Percentiles rank a stretch among this genome's conserved stretches.
Evolutionary conservation across 805 yeast genomes (phyloP).

Genomic region (Yarrowia deformans): DNA sequence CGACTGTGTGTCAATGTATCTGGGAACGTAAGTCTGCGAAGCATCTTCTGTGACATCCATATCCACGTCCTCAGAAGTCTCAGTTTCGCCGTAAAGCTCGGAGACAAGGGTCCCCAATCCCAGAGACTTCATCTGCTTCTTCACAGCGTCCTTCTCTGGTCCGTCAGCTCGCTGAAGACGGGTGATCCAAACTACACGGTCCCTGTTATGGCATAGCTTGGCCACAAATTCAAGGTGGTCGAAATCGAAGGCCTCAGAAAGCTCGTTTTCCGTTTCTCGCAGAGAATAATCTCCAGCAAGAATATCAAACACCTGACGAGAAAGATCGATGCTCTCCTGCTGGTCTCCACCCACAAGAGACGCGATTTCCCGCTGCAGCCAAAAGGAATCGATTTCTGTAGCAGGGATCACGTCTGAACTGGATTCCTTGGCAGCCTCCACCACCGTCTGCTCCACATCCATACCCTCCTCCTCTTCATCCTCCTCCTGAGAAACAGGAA

Average conservation of each 20-base stretch:
- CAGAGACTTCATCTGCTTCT: slow-evolving; percentile 56
- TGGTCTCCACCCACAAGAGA: slow-evolving; percentile 51
- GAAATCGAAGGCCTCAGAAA: slow-evolving; percentile 61
- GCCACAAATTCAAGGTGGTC: slow-evolving; percentile 61
- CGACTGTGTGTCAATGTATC: slow-evolving; percentile 66
- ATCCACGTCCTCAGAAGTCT: slow-evolving; percentile 48
- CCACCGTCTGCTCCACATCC: slow-evolving; percentile 22
- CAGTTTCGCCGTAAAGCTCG: slow-evolving; percentile 48
- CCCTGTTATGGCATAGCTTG: slow-evolving; percentile 59
- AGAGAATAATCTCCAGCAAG: slow-evolving; percentile 54
- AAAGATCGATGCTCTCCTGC: slow-evolving; percentile 53
- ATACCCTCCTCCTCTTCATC: slow-evolving; percentile 38
- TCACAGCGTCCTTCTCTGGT: slow-evolving; percentile 51
- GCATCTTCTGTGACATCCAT: slow-evolving; percentile 25
- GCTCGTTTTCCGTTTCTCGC: slow-evolving; percentile 60
- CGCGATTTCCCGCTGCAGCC: slow-evolving; percentile 62
- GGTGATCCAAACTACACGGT: slow-evolving; percentile 62
- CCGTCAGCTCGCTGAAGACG: slow-evolving; percentile 53
- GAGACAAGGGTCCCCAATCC: slow-evolving; percentile 55
- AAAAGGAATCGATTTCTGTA: slow-evolving; percentile 57
- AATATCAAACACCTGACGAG: slow-evolving; percentile 53
- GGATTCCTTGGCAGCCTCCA: slow-evolving; percentile 6
- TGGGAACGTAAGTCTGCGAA: slow-evolving; percentile 49
- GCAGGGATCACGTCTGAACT: slow-evolving; percentile 48
- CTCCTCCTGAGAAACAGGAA: slow-evolving; percentile 42